Evolutionary conservation across 2,329 filamentous ascomycete genomes (phyloP), one percentile per base, ranked within the genome.

Genomic region (Karstenula rhodostoma): DNA sequence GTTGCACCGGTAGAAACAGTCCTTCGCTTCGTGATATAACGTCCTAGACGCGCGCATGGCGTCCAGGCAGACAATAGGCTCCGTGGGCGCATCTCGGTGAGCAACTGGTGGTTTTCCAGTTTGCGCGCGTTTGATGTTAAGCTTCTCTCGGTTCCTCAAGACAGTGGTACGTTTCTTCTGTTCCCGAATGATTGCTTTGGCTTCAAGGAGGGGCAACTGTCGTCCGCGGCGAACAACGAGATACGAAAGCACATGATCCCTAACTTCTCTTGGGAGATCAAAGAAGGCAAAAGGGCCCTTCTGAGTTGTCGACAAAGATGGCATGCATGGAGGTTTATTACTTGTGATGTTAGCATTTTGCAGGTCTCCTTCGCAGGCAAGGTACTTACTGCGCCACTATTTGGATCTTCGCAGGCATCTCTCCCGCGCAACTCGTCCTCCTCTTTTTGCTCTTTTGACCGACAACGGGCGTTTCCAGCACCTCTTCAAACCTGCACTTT

Each of bases 221-320:
- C 54, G 61, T 23, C 62, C 62, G 6, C 55, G 64, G 13, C 61
- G 64, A 17, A 71, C 65, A 2, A 74, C 71, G 1, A 75, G 62
- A 47, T 70, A 68, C 0, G 69, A 68, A 58, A 74, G 72, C 25
- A 75, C 64, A 44, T 73, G 67, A 57, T 74, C 71, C 13, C 73
- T 62, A 13, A 75, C 57, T 52, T 75, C 72, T 57, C 67, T 63
- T 19, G 72, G 73, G 9, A 74, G 58, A 29, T 67, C 56, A 40
- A 70, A 68, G 47, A 75, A 73, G 37, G 65, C 69, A 47, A 75
- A 75, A 15, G 72, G 67, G 46, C 58, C 57, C 23, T 48, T 25
- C 23, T 35, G 22, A 23, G n/a, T 8, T 44, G 29, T 19, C 10
- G 23, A 17, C 13, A 22, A 33, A 40, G n/a, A 10, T 23, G 52